A percentile compares a stretch with the other conserved stretches of the same genome.
Evolutionary conservation across 2,329 filamentous ascomycete genomes (phyloP).

Genomic region (Ophiosphaerella narmari): DNA sequence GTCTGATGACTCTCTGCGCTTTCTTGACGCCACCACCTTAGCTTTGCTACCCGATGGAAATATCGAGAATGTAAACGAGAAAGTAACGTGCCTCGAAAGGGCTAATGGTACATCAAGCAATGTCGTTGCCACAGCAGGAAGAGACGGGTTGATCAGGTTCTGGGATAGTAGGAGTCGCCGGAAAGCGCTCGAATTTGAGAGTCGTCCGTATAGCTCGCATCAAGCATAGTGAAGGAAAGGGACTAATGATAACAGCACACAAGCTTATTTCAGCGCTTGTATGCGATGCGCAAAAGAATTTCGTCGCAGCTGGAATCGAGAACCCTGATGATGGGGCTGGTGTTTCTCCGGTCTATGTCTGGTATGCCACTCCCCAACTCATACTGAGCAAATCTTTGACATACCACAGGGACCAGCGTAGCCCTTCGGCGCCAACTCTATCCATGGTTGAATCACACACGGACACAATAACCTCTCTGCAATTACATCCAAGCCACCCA

Average conservation of each 20-base stretch:
- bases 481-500: conserved; percentile 65
- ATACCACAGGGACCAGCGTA: conserved; percentile 47
- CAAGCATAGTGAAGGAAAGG: not conserved
- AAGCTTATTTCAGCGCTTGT: conserved; percentile 68
- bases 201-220: conserved; percentile 27
- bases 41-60: conserved; percentile 55
- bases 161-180: conserved; percentile 67
- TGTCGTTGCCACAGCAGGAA: conserved; percentile 70
- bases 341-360: conserved; percentile 46
- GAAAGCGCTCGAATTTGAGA: conserved; percentile 48
- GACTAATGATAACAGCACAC: conserved; percentile 48
- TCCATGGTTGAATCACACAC: conserved; percentile 54
- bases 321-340: conserved; percentile 58
- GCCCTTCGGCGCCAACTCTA: conserved; percentile 41
- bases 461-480: conserved; percentile 65
- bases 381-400: conserved; percentile 7
- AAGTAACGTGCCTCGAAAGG: conserved; percentile 66
- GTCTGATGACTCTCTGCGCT: conserved; percentile 71
- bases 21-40: conserved; percentile 66
- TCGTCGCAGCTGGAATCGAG: conserved; percentile 75
- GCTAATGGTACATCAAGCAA: conserved; percentile 57
- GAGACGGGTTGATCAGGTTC: conserved; percentile 69
- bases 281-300: conserved; percentile 59
- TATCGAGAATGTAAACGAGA: conserved; percentile 61
- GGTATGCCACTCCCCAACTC: conserved; percentile 22